phyloP scores from a whole-genome alignment of 768 basidiomycete genomes.

The Panellus pusillus region DNA sequence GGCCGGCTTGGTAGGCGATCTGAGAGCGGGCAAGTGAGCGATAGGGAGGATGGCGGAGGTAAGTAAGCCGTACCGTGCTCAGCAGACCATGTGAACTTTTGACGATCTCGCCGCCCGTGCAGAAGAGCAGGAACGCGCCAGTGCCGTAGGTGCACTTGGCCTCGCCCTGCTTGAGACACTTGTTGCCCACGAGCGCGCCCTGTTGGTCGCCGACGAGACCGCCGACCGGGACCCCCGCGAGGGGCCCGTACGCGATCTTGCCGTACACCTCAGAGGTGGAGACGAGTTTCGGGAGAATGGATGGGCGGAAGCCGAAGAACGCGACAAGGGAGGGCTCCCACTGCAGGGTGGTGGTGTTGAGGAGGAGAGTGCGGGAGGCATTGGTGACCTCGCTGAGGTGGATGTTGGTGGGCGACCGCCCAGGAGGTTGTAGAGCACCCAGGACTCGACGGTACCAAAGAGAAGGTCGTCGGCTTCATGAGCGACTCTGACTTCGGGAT shows the following conservation, averaged over 20 bases:
- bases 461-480: constrained; percentile 78
- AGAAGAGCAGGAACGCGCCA: constrained; percentile 94
- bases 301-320: constrained; percentile 81
- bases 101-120: constrained; percentile 86
- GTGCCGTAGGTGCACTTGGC: constrained; percentile 99
- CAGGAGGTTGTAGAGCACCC: constrained; percentile 83
- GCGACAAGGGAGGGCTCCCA: constrained; percentile 84
- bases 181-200: constrained; percentile 94
- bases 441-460: constrained; percentile 96
- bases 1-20: constrained; percentile 90
- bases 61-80: constrained; percentile 62
- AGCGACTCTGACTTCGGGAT: constrained; percentile 74
- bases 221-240: constrained; percentile 80
- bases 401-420: constrained; percentile 69
- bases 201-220: constrained; percentile 99
- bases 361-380: constrained; percentile 92
- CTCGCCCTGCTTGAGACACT: constrained; percentile 89
- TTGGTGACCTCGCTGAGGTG: constrained; percentile 95
- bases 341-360: constrained; percentile 75
- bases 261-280: constrained; percentile 95
- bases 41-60: background rate
- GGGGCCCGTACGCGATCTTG: constrained; percentile 59
- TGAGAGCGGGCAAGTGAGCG: constrained; percentile 29
- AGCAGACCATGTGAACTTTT: constrained; percentile 84
- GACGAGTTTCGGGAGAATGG: constrained; percentile 82